These are phyloP conservation scores for Camptophora hylomeconis DNA, from an alignment of 2,329 filamentous ascomycete species.

Conservation along the genomic window DNA sequence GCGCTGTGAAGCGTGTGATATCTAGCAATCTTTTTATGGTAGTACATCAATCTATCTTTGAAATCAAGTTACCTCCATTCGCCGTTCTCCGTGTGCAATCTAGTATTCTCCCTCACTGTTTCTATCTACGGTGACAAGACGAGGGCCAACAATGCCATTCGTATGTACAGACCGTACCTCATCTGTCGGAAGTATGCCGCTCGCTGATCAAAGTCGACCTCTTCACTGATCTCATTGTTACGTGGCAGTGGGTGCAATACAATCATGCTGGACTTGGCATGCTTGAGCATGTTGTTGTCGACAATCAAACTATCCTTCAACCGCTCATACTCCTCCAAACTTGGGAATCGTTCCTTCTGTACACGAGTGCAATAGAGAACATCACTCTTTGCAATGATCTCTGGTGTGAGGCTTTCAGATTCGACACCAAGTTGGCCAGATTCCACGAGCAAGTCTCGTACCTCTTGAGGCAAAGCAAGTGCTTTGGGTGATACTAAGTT, in stretches of 20 bases:
- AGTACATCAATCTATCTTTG: too few relatives aligned
- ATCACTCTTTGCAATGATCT: constrained; percentile 75
- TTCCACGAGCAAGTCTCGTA: constrained; percentile 56
- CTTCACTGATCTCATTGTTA: constrained; percentile 84
- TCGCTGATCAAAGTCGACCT: constrained; percentile 93
- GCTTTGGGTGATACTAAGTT: constrained; percentile 78
- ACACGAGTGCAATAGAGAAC: constrained; percentile 95
- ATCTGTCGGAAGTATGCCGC: constrained; percentile 99
- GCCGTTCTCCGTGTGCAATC: too few relatives aligned
- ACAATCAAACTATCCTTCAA: constrained; percentile 84
- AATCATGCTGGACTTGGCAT: constrained; percentile 85
- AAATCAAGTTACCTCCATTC: too few relatives aligned
- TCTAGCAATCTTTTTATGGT: too few relatives aligned
- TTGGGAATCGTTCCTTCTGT: constrained; percentile 91
- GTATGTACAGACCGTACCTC: constrained; percentile 89
- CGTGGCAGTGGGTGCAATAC: constrained; percentile 91
- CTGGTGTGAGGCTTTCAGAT: constrained; percentile 65
- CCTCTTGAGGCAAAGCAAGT: constrained; percentile 61
- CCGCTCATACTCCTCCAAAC: constrained; percentile 63
- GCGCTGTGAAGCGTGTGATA: too few relatives aligned
- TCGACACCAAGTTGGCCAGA: constrained; percentile 69
- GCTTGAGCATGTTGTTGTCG: constrained; percentile 77
- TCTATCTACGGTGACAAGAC: constrained; percentile 52
- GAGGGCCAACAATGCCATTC: constrained; percentile 91
- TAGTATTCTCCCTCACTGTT: too few relatives aligned